Evolutionary conservation across 2,329 filamentous ascomycete genomes (phyloP), one percentile per base, ranked within the genome.

Genomic region (Grosmannia penicillata): DNA sequence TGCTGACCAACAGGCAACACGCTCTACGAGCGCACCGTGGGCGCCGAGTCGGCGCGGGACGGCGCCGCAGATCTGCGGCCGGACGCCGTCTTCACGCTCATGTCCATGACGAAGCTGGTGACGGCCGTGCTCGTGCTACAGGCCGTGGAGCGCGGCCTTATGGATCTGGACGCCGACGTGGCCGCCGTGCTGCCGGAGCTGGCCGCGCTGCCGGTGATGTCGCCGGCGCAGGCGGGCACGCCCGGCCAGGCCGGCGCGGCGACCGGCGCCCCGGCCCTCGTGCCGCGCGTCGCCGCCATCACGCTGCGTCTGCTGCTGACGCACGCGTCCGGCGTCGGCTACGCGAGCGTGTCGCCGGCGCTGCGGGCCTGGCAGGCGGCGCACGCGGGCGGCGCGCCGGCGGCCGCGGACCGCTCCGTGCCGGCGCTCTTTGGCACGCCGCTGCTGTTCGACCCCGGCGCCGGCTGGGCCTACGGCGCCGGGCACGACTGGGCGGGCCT

Each of bases 161-260:
- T 70, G 8, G 51, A 46, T 4, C 53, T 72, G 0, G 62, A 68
- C 28, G 61, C 62, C 10, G 64, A 70, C 46, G 50, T 71, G 0
- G 49, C 40, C 2, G 24, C 38, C 1, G 15, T 39, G 28, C 45
- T 49, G 34, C 46, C 47, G 17, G 47, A 48, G 32, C 42, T 49
- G 30, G 45, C 43, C 1, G 38, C 41, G 1, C 42, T 42, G 31
- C 34, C 38, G 1, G 42, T 49, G 9, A 41, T 49, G 6, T 21
- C 29, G 6, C n/a, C 43, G 4, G 38, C 41, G 1, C 42, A 41
- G 36, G 37, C 40, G 1, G 42, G 47, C 9, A 39, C 45, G 4
- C n/a, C 24, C 19, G 37, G 36, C 13, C 44, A 14, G 8, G 17
- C 10, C 7, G 36, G 36, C 22, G 37, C 8, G 4, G 21, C 14